Evolutionary conservation across 139 green algal species (phyloP), one percentile per base, ranked within the genome.

Genomic region (Asterochloris sp.): DNA sequence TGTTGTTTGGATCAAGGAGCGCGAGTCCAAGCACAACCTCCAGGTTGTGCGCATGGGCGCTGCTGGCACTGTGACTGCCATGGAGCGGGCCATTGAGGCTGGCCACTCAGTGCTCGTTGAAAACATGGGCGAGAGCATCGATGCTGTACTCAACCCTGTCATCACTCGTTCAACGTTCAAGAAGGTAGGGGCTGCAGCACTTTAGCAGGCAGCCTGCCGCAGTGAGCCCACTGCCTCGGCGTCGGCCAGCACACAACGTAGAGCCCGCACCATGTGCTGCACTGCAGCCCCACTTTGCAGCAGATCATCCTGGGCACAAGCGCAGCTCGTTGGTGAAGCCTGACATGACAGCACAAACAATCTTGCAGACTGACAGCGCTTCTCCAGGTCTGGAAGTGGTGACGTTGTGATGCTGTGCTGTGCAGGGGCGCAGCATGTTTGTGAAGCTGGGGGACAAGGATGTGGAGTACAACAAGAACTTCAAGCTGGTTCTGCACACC

Each of bases 111-210:
- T 97, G 83, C 88, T 97, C 54, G 91, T 97, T 62, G 94, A 97
- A 85, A 96, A 96, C 90, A 96, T 97, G 92, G 94, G 86, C 29
- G 94, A 97, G 89, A 85, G 86, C 13, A 95, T 97, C 38, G 93
- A 97, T 81, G 93, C 93, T 23, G 93, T 96, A 74, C 89, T 96
- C 63, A 94, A 91, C 80, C 92, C 93, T 12, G 88, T 96, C 83
- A 95, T 97, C 88, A 97, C 93, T 14, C 87, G 93, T 64, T 94
- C 91, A 68, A 95, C 90, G 21, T 94, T 94, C 90, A 97, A 97
- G 88, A 96, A 96, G 78, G 78, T 80, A 29, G 13, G 0, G 38
- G 38, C 38, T 54, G 38, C 6, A 6, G 38, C 38, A 2, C 38
- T 54, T 54, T 54, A 54, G 38, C 6, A 54, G 38, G 38, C 38